phyloP scores from a whole-genome alignment of 176 grass and related monocot genomes.

The Zea luxurians region DNA sequence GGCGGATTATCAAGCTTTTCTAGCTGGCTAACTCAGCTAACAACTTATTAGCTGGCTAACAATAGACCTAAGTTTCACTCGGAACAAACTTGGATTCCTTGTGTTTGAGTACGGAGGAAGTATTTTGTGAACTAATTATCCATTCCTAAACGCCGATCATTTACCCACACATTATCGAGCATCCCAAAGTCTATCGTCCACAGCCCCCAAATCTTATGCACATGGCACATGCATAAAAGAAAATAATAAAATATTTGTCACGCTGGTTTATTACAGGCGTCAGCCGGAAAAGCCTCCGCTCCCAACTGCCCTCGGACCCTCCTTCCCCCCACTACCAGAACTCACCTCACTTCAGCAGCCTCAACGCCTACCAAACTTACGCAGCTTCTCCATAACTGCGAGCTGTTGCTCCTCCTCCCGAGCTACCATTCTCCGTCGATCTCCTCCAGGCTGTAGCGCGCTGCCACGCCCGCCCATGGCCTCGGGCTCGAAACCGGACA shows the following conservation, averaged over 20 bases:
- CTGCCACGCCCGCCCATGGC: constrained; percentile 15
- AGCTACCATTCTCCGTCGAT: neutral
- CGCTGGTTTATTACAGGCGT: constrained; percentile 24
- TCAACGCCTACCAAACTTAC: constrained; percentile 33
- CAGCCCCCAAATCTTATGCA: neutral
- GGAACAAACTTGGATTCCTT: neutral
- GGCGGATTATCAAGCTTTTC: too few relatives aligned
- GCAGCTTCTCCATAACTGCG: neutral
- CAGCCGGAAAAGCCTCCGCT: neutral
- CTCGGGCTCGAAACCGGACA: constrained; percentile 59
- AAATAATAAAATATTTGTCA: constrained; percentile 18
- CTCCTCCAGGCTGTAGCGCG: too few relatives aligned
- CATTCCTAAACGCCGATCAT: neutral
- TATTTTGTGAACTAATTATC: too few relatives aligned
- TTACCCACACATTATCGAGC: neutral
- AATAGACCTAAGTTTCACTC: neutral
- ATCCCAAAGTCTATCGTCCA: neutral
- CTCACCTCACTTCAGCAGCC: neutral
- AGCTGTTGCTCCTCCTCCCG: neutral
- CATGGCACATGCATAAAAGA: neutral
- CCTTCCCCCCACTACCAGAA: too few relatives aligned
- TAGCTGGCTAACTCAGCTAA: neutral
- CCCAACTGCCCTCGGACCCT: neutral
- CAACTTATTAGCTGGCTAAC: neutral
- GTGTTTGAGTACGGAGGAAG: too few relatives aligned